Conservation (phyloP, 2,329 filamentous ascomycete species). For the Rachicladosporium sp. region DNA sequence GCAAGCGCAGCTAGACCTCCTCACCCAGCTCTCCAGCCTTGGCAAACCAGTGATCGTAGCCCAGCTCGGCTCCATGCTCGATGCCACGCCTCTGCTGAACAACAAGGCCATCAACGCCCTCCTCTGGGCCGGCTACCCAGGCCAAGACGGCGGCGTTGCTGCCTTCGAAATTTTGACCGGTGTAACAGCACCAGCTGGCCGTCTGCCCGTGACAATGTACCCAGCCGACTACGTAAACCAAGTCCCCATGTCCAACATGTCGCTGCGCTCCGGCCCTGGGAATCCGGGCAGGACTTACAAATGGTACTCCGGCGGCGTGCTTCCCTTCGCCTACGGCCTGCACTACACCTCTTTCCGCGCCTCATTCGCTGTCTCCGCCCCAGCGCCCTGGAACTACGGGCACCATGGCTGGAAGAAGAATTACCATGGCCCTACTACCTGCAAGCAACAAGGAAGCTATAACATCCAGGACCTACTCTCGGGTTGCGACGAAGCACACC, state of each 20-base stretch:
- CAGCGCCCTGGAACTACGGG: not conserved
- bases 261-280: conserved; percentile 23
- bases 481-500: conserved; percentile 13
- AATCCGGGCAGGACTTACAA: conserved; percentile 32
- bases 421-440: no score
- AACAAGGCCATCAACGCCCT: conserved; percentile 30
- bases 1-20: conserved; percentile 28
- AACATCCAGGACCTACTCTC: conserved; percentile 24
- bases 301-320: conserved; percentile 30
- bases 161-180: conserved; percentile 31
- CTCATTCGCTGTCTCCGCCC: conserved; percentile 4
- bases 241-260: conserved; percentile 13
- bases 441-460: conserved; percentile 9
- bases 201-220: conserved; percentile 26
- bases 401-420: no score
- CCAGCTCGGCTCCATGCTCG: conserved; percentile 27
- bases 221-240: conserved; percentile 26
- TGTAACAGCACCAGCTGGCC: conserved; percentile 28
- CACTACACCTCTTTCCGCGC: conserved; percentile 32
- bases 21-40: conserved; percentile 24
- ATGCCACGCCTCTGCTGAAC: conserved; percentile 26
- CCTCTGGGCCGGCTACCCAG: conserved; percentile 32
- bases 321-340: conserved; percentile 32
- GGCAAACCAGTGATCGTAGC: conserved; percentile 30
- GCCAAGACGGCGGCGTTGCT: conserved; percentile 31